Percentiles rank a stretch among this genome's conserved stretches.
Conservation (phyloP, 108 stramenopile species). For the Cyclotella sp. region DNA sequence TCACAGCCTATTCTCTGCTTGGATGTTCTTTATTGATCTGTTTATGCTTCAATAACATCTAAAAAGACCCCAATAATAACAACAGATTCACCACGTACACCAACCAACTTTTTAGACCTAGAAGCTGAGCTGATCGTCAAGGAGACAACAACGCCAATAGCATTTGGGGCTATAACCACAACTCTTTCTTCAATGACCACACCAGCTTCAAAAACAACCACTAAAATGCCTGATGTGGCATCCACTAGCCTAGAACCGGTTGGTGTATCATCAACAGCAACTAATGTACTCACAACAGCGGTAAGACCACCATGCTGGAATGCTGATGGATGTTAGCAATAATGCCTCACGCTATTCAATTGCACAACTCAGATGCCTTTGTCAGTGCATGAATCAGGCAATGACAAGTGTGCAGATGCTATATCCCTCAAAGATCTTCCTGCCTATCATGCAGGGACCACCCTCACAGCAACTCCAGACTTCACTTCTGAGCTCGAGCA, state of each 20-base stretch:
- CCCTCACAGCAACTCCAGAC: neutral
- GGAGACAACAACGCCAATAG: too few relatives aligned
- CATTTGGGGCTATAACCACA: neutral
- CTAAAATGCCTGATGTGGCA: too few relatives aligned
- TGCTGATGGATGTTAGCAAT: too few relatives aligned
- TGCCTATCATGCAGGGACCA: neutral
- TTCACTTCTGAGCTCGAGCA: constrained; percentile 4
- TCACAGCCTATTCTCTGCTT: neutral
- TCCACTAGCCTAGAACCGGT: too few relatives aligned
- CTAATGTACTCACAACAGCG: too few relatives aligned
- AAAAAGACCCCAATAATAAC: too few relatives aligned
- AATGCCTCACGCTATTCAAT: neutral
- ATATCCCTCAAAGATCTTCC: neutral
- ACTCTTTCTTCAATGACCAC: neutral
- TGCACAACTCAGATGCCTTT: neutral
- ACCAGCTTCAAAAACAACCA: neutral
- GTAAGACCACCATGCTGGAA: too few relatives aligned
- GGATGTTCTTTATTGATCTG: neutral
- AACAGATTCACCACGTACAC: too few relatives aligned
- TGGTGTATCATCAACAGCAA: too few relatives aligned
- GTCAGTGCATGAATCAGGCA: neutral
- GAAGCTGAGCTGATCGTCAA: too few relatives aligned
- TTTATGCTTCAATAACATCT: neutral
- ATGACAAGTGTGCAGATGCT: constrained; percentile 15
- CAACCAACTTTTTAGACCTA: too few relatives aligned